These are phyloP conservation scores for Colletotrichum truncatum DNA, from an alignment of 2,329 filamentous ascomycete species.

Conservation along the genomic window DNA sequence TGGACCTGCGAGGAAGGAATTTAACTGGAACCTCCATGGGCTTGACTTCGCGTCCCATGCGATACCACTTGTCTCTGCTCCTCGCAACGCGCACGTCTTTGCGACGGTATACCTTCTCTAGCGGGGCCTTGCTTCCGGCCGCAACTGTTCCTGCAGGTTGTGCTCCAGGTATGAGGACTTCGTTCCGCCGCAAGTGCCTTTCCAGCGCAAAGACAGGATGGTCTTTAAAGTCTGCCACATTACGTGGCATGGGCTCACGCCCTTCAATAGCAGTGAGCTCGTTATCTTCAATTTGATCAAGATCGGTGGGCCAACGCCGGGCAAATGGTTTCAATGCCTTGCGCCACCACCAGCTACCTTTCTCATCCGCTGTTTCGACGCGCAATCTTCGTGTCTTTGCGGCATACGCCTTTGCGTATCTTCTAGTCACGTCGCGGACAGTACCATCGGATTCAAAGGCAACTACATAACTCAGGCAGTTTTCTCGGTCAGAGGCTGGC, in stretches of 20 bases:
- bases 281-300: conserved; percentile 85
- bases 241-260: conserved; percentile 85
- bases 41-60: conserved; percentile 82
- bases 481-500: conserved; percentile 78
- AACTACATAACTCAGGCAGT: conserved; percentile 83
- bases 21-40: conserved; percentile 85
- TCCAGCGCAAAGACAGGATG: conserved; percentile 88
- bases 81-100: conserved; percentile 81
- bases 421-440: conserved; percentile 84
- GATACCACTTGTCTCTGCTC: conserved; percentile 90
- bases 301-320: conserved; percentile 58
- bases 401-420: conserved; percentile 89
- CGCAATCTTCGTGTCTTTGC: conserved; percentile 86
- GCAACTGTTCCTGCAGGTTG: conserved; percentile 81
- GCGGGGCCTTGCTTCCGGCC: conserved; percentile 66
- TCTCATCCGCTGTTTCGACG: conserved; percentile 70
- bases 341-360: conserved; percentile 63
- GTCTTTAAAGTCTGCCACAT: conserved; percentile 86
- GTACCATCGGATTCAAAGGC: conserved; percentile 84
- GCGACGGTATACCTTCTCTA: conserved; percentile 86
- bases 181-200: conserved; percentile 82
- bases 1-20: conserved; percentile 65
- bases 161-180: conserved; percentile 79
- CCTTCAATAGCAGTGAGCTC: conserved; percentile 78
- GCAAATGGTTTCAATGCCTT: conserved; percentile 59